Percentiles rank a stretch among this genome's conserved stretches.
These are phyloP conservation scores for Fusarium nematophilum DNA, from an alignment of 2,329 filamentous ascomycete genomes.

Conservation along the genomic window DNA sequence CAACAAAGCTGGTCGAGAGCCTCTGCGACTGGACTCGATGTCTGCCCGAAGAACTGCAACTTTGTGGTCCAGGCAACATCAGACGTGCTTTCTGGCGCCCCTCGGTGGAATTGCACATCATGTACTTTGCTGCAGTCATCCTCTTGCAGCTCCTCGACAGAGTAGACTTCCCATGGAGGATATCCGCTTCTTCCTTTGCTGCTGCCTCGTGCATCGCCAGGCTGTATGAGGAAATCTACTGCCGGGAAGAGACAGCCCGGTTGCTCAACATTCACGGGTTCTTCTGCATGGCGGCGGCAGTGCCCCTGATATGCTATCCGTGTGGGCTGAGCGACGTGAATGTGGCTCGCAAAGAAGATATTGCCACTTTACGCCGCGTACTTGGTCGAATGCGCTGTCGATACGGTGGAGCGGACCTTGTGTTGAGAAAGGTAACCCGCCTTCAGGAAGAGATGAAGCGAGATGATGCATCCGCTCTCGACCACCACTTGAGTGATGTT, in stretches of 20 bases:
- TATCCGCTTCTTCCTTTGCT: background rate
- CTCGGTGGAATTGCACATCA: background rate
- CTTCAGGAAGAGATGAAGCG: too few species aligned
- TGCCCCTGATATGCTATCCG: background rate
- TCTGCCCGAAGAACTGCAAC: background rate
- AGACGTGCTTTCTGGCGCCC: background rate
- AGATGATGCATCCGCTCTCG: too few species aligned
- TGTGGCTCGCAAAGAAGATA: background rate
- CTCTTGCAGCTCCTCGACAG: slow-evolving; percentile 1
- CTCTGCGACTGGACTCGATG: slow-evolving; percentile 5
- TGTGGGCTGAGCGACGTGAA: background rate
- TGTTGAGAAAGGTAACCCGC: slow-evolving; percentile 1
- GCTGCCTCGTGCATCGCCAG: slow-evolving; percentile 5
- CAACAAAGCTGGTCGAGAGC: background rate
- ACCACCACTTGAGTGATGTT: background rate
- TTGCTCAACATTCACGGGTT: slow-evolving; percentile 10
- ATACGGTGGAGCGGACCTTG: slow-evolving; percentile 5
- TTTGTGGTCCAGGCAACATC: background rate
- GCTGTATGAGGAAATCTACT: slow-evolving; percentile 14
- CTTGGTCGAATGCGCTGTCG: background rate
- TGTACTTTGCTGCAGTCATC: slow-evolving; percentile 9
- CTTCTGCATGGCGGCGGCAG: slow-evolving; percentile 8
- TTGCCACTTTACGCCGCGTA: background rate
- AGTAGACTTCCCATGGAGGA: background rate
- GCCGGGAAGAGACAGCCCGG: slow-evolving; percentile 2